Conservation (phyloP, 2,329 filamentous ascomycete species). For the Aspergillus ibericus region DNA sequence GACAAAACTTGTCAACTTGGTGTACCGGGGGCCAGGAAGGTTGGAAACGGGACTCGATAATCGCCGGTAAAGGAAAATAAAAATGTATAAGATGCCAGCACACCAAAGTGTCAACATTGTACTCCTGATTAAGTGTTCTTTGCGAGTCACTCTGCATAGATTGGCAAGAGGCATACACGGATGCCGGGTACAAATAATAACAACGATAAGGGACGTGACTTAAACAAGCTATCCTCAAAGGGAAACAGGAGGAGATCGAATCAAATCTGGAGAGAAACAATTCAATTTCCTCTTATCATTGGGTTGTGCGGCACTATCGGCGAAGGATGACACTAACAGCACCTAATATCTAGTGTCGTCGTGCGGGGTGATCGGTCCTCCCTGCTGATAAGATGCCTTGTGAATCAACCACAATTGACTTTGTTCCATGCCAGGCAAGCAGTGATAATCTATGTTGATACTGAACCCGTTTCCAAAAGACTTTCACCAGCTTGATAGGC, state of each 20-base stretch:
- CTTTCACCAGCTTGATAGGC: too few species aligned
- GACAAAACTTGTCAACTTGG: constrained; percentile 27
- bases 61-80: background rate
- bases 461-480: too few species aligned
- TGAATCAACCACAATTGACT: background rate
- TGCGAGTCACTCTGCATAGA: background rate
- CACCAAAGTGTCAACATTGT: constrained; percentile 8
- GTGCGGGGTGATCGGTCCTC: background rate
- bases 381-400: constrained; percentile 1
- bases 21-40: constrained; percentile 33
- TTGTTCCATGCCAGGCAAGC: background rate
- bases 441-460: too few species aligned
- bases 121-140: background rate
- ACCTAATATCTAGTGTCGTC: background rate
- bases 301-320: background rate
- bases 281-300: background rate
- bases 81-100: background rate
- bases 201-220: background rate
- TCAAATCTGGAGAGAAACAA: background rate
- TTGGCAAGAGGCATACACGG: background rate
- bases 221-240: constrained; percentile 1
- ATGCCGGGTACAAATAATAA: background rate
- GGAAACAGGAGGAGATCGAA: constrained; percentile 6
- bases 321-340: background rate
- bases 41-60: constrained; percentile 10